Conservation (phyloP, 192 early-diverging fungal species). For the Dissophora globulifera region DNA sequence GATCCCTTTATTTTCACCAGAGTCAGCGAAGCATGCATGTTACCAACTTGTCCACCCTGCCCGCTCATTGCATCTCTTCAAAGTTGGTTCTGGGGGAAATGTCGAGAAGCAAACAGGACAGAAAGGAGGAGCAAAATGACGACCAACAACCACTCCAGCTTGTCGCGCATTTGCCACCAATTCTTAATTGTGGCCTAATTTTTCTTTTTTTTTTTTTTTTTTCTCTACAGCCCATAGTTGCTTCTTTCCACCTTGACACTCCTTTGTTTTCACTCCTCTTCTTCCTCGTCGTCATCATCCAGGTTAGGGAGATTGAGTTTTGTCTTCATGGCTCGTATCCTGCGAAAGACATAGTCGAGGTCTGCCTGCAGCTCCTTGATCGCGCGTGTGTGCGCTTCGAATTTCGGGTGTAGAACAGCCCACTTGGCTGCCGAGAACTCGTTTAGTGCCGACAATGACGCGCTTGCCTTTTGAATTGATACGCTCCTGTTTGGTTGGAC, state of each 20-base stretch:
- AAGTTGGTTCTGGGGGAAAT: neutral
- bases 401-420: slow-evolving; percentile 58
- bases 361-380: slow-evolving; percentile 67
- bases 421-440: slow-evolving; percentile 66
- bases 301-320: slow-evolving; percentile 29
- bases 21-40: neutral
- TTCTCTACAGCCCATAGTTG: neutral
- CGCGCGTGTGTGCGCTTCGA: slow-evolving; percentile 65
- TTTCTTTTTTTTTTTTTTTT: slow-evolving; percentile 2
- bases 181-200: neutral
- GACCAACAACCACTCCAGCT: too few relatives aligned
- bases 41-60: slow-evolving; percentile 3
- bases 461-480: slow-evolving; percentile 34
- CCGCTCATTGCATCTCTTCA: slow-evolving; percentile 16
- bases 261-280: neutral
- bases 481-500: slow-evolving; percentile 11
- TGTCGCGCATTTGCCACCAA: slow-evolving; percentile 8
- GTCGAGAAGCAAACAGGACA: neutral
- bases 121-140: slow-evolving; percentile 1
- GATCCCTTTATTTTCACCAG: neutral
- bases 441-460: slow-evolving; percentile 60
- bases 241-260: neutral
- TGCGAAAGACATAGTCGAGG: slow-evolving; percentile 66
- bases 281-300: slow-evolving; percentile 22
- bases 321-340: slow-evolving; percentile 54